Conservation (phyloP, 2,329 filamentous ascomycete species). For the Pseudogymnoascus sp. region DNA sequence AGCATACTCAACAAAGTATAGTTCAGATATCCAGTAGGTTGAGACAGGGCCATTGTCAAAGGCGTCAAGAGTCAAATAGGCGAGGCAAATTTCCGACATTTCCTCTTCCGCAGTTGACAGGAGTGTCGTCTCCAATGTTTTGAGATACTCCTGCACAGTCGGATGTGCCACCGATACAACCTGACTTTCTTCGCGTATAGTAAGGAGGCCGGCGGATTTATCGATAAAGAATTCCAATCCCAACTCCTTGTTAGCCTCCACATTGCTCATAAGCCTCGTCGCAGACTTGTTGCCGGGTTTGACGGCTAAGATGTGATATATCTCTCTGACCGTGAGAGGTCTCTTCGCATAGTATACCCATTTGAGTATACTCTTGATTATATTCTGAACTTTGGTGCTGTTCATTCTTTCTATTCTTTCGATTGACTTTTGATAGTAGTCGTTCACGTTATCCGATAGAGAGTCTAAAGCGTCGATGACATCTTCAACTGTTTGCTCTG, state of each 20-base stretch:
- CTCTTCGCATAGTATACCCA: background rate
- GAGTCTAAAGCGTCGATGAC: background rate
- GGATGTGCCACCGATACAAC: background rate
- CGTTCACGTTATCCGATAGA: background rate
- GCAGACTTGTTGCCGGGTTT: background rate
- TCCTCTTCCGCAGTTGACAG: background rate
- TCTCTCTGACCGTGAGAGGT: background rate
- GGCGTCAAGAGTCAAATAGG: background rate
- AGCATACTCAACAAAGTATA: background rate
- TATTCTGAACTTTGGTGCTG: background rate
- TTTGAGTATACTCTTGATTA: background rate
- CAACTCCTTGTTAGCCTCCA: background rate
- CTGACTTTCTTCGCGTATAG: background rate
- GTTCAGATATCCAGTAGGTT: background rate
- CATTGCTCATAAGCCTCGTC: background rate
- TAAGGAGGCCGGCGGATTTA: background rate
- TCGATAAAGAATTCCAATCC: background rate
- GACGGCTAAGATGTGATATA: background rate
- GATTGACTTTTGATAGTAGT: background rate
- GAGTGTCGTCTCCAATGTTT: background rate
- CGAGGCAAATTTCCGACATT: background rate
- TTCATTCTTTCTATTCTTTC: background rate
- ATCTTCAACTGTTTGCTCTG: background rate
- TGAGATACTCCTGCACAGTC: background rate
- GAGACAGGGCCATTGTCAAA: background rate